Base-by-base conservation (phyloP, 2,329 filamentous ascomycete genomes). In the Fusarium illudens region DNA sequence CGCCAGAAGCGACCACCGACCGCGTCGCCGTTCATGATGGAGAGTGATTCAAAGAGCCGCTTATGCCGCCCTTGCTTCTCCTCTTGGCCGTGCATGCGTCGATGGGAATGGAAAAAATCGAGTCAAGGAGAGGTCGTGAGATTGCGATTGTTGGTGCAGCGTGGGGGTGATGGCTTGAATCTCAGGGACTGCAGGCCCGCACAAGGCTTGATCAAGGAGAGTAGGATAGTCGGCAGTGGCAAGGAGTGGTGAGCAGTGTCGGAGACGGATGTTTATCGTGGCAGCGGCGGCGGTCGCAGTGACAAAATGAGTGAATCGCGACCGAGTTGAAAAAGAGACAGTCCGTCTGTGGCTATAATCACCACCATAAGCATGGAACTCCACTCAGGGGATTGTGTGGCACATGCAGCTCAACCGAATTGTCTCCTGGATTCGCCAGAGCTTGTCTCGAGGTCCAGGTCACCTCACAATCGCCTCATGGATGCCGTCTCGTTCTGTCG, bases 1-100 rank as follows among this genome's bases (percentile, higher is more conserved):
- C 71, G 72, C 75, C 75, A 77, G 63, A 75, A 74, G 48, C 74
- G 75, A 36, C 59, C 56, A 60, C 67, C 64, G 34, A 42, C 27
- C 29, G 57, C 48, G 34, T 75, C 71, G 34, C 55, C 59, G 36
- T 63, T 67, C 75, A 74, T 72, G 65, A 46, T 65, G 15, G 56
- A 42, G 37, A 63, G 44, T 17, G 60, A 58, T 19, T 52, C 36
- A 25, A 58, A 27, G 39, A 58, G 60, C 30, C 54, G 50, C 9
- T 39, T 64, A 17, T 56, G 17, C 25, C 46, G 34, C 39, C 58
- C 57, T 25, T 58, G 19, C 42, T 56, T 34, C 32, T 67, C 42
- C 19, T 44, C 30, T 20, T 58, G 29, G n/a, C 11, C 19, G 44
- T 34, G 39, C 39, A 57, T 67, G 46, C 22, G 65, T 39, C 51